Evolutionary conservation across 1,284 basidiomycete species (phyloP), one percentile per base, ranked within the genome.

Genomic region (Boletellus dicymbophilus): DNA sequence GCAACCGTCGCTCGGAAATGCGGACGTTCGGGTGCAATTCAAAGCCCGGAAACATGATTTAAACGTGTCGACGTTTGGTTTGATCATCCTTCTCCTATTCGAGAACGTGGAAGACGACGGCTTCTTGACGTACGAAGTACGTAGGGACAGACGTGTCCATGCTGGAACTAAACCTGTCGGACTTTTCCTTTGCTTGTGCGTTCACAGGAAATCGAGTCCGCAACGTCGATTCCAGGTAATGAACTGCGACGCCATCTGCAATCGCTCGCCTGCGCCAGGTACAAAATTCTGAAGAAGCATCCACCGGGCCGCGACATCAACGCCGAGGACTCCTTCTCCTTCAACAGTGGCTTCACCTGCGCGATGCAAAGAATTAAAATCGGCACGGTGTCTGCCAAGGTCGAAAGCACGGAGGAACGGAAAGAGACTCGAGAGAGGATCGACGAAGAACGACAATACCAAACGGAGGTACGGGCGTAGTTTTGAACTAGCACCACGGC

Each of bases 221-320:
- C 86, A 2, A 95, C 93, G 0, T 68, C 72, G 16, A 90, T 99
- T 42, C 79, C 84, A 1, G 88, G 95, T 13, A 54, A 56, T 0
- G 96, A 99, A 49, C 78, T 99, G 10, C 86, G 90, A 65, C 86
- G 97, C 11, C 92, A 95, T 54, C 78, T 99, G 10, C 97, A 99
- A 67, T 95, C 95, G 0, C 79, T 99, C 12, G 95, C 97, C 2
- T 99, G 96, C 64, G 95, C 90, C n/a, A 99, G 97, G 69, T 95
- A 82, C 76, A 95, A 96, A 63, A 80, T 99, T 30, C 71, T 99
- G 52, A 91, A 85, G 66, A 99, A 99, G 66, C 87, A 89, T 56
- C 97, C 97, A 1, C 84, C 90, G 43, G 84, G 92, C 4, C 82
- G 94, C 31, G 95, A 98, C 33, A 79, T 99, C 37, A 73, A 82